phyloP scores from a whole-genome alignment of 1,284 basidiomycete genomes.

The Ganoderma leucocontextum region DNA sequence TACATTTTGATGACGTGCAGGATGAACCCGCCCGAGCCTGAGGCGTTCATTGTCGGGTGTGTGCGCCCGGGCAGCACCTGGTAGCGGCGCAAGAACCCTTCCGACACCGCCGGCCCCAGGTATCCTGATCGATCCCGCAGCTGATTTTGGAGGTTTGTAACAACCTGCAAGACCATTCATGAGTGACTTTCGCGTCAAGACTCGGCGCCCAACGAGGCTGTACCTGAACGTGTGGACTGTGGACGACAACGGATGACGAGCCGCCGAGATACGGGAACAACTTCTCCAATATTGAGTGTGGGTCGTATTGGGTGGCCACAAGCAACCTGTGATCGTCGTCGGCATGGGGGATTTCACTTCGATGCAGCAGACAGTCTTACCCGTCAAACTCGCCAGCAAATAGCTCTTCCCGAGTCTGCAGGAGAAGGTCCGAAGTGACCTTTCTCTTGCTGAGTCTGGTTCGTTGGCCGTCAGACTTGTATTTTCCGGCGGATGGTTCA shows the following conservation, averaged over 20 bases:
- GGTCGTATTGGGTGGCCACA: constrained; percentile 88
- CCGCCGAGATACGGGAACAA: constrained; percentile 84
- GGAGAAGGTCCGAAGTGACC: constrained; percentile 63
- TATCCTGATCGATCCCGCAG: constrained; percentile 75
- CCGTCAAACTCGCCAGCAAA: constrained; percentile 90
- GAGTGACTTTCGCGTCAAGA: constrained; percentile 6
- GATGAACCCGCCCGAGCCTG: constrained; percentile 90
- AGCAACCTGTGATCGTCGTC: constrained; percentile 63
- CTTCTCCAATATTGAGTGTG: constrained; percentile 81
- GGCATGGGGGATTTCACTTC: constrained; percentile 9
- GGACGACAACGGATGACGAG: constrained; percentile 87
- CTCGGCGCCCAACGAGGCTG: neutral
- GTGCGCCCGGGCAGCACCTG: constrained; percentile 94
- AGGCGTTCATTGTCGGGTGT: constrained; percentile 94
- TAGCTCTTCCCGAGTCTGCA: constrained; percentile 78
- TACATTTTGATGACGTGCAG: constrained; percentile 89
- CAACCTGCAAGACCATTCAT: constrained; percentile 50
- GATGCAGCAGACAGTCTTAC: constrained; percentile 49
- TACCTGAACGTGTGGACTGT: constrained; percentile 85
- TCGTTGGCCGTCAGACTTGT: constrained; percentile 74
- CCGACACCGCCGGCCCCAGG: constrained; percentile 84
- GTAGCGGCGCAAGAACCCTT: constrained; percentile 91
- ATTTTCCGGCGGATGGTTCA: constrained; percentile 60
- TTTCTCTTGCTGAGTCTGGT: constrained; percentile 77
- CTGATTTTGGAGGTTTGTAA: constrained; percentile 81